A percentile compares a stretch with the other conserved stretches of the same genome.
Conservation (phyloP, 2,329 filamentous ascomycete species). For the Hypoxylon sp. region DNA sequence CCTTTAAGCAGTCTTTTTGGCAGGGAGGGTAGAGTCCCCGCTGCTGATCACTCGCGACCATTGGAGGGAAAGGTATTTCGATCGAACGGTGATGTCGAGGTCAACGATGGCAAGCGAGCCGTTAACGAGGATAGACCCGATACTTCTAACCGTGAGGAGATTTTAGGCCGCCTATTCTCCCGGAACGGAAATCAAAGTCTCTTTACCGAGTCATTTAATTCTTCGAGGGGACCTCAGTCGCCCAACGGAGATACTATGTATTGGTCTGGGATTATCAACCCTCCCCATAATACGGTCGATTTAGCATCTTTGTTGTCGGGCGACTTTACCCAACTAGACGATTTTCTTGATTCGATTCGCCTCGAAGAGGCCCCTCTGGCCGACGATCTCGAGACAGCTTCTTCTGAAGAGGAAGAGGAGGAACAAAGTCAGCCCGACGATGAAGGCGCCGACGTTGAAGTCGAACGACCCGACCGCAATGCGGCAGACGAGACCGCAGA, state of each 20-base stretch:
- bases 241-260: slow-evolving; percentile 42
- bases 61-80: slow-evolving; percentile 74
- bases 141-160: slow-evolving; percentile 66
- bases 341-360: slow-evolving; percentile 45
- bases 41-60: slow-evolving; percentile 66
- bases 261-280: slow-evolving; percentile 45
- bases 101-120: slow-evolving; percentile 67
- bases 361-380: slow-evolving; percentile 34
- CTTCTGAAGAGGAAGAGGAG: slow-evolving; percentile 44
- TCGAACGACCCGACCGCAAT: slow-evolving; percentile 21
- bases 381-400: slow-evolving; percentile 37
- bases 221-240: slow-evolving; percentile 40
- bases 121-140: slow-evolving; percentile 69
- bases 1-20: slow-evolving; percentile 79
- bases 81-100: slow-evolving; percentile 69
- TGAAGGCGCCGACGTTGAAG: slow-evolving; percentile 33
- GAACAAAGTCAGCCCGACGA: slow-evolving; percentile 38
- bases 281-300: slow-evolving; percentile 45
- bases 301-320: slow-evolving; percentile 44
- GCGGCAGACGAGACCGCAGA: slow-evolving; percentile 10
- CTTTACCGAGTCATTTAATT: slow-evolving; percentile 48
- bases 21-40: slow-evolving; percentile 73
- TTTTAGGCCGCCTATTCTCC: slow-evolving; percentile 63
- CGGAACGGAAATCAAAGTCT: slow-evolving; percentile 45
- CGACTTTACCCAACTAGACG: slow-evolving; percentile 44